A percentile compares a stretch with the other conserved stretches of the same genome.
phyloP scores from a whole-genome alignment of 2,329 filamentous ascomycete genomes.

The Fusarium austroafricanum region DNA sequence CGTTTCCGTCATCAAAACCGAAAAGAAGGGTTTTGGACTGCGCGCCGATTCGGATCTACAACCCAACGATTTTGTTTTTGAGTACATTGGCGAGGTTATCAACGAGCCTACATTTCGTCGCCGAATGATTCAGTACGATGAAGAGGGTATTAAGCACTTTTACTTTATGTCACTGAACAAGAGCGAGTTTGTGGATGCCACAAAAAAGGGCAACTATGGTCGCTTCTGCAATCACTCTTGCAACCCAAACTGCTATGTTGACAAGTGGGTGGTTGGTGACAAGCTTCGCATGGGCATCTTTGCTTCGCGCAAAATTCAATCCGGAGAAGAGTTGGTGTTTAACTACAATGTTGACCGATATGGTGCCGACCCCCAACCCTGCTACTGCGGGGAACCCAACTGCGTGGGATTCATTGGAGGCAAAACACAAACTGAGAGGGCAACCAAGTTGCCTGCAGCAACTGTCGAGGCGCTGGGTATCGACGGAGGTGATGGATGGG shows the following conservation, averaged over 20 bases:
- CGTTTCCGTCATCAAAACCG: constrained; percentile 96
- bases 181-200: constrained; percentile 96
- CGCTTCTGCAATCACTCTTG: constrained; percentile 99
- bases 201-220: constrained; percentile 94
- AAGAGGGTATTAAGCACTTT: constrained; percentile 98
- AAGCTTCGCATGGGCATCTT: constrained; percentile 99
- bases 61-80: constrained; percentile 92
- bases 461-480: constrained; percentile 97
- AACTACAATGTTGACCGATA: constrained; percentile 99
- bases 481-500: constrained; percentile 92
- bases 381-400: constrained; percentile 94
- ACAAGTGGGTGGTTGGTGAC: constrained; percentile 98
- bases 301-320: constrained; percentile 83
- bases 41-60: constrained; percentile 82
- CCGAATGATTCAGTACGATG: constrained; percentile 92
- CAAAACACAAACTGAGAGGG: constrained; percentile 96
- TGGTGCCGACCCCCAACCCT: constrained; percentile 94
- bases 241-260: constrained; percentile 98
- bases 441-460: constrained; percentile 88
- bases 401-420: constrained; percentile 97
- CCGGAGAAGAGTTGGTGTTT: constrained; percentile 96
- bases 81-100: constrained; percentile 99
- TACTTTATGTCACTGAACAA: constrained; percentile 99
- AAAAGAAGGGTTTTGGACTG: constrained; percentile 96
- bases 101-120: constrained; percentile 89